Evolutionary conservation across 192 early-diverging fungal species (phyloP).

Genomic region (Linnemannia schmuckeri): DNA sequence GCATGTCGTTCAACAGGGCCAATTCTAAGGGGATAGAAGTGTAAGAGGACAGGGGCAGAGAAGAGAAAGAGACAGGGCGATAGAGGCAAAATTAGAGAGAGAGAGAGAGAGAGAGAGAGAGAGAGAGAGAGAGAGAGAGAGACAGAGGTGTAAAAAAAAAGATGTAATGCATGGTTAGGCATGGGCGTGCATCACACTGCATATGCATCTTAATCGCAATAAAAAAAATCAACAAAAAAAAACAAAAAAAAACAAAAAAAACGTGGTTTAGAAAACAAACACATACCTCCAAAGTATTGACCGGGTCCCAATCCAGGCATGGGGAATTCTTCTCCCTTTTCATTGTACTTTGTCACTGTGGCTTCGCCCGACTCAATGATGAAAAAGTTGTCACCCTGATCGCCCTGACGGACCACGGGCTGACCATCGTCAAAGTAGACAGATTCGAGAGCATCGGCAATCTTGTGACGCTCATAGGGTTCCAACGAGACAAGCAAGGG

Average conservation of each 20-base stretch:
- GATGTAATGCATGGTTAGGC: constrained; percentile 9
- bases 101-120: not conserved
- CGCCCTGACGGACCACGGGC: constrained; percentile 90
- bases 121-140: not conserved
- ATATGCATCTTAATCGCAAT: constrained; percentile 6
- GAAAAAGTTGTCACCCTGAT: constrained; percentile 94
- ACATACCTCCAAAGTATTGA: constrained; percentile 95
- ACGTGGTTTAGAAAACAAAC: not conserved
- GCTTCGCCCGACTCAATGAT: constrained; percentile 96
- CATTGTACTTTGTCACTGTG: constrained; percentile 82
- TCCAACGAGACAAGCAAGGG: constrained; percentile 91
- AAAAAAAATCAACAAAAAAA: not conserved
- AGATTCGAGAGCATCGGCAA: constrained; percentile 97
- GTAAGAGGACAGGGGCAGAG: not conserved
- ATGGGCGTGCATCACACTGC: constrained; percentile 2
- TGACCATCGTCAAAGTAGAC: constrained; percentile 89
- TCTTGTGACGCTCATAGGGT: constrained; percentile 98
- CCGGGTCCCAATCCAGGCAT: constrained; percentile 83
- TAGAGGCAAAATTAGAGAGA: too few relatives aligned
- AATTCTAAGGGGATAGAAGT: constrained; percentile 75
- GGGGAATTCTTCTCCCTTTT: constrained; percentile 82
- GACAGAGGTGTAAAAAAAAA: not conserved
- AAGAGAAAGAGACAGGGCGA: not conserved
- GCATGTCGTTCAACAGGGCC: constrained; percentile 93
- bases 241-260: not conserved